phyloP scores from a whole-genome alignment of 176 grass and related monocot genomes.

The Tillandsia leiboldiana region DNA sequence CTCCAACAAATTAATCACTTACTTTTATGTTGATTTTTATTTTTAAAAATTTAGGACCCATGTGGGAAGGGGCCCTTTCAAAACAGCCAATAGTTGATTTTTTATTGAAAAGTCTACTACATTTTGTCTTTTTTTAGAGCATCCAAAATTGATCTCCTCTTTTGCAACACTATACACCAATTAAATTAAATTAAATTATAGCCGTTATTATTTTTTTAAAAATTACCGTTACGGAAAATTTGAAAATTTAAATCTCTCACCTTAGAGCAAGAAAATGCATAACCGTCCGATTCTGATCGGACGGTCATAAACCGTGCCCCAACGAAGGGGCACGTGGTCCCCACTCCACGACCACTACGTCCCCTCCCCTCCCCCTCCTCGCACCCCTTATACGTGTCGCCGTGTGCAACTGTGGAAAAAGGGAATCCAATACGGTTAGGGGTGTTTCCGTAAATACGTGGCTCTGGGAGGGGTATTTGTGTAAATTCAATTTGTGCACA shows the following conservation, averaged over 20 bases:
- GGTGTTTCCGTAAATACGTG: neutral
- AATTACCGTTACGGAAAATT: no score
- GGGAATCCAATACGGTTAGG: constrained; percentile 2
- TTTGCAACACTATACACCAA: no score
- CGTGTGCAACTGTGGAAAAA: neutral
- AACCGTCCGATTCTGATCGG: neutral
- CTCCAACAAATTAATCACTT: neutral
- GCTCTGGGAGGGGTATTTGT: neutral
- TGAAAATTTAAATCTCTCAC: no score
- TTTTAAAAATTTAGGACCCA: no score
- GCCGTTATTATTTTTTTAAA: no score
- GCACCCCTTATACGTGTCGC: neutral
- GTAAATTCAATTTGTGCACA: neutral
- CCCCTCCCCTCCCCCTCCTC: neutral
- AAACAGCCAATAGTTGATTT: no score
- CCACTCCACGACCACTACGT: neutral
- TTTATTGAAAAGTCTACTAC: no score
- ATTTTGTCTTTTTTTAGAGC: no score
- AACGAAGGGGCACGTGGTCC: neutral
- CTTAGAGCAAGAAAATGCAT: no score
- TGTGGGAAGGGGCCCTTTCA: no score
- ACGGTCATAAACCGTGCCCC: neutral
- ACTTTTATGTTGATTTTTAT: neutral
- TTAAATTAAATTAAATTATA: no score
- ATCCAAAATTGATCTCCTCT: no score